Percentiles rank a stretch among this genome's conserved stretches.
Conservation (phyloP, 345 rosid species). For the Euclidium syriacum region DNA sequence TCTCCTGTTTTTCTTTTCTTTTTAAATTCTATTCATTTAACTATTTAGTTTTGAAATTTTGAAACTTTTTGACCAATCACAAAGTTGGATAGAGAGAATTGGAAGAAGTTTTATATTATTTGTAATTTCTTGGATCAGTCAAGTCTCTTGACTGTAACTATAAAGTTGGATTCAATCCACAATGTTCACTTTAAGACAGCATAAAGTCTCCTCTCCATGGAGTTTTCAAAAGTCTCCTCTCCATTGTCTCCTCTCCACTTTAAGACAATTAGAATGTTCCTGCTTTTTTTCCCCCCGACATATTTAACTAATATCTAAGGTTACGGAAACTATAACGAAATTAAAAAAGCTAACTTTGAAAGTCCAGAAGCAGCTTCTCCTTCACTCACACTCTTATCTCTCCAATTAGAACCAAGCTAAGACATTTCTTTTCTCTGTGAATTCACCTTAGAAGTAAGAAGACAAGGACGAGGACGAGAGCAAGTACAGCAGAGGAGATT, state of each 20-base stretch:
- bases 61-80: background rate
- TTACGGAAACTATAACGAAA: conserved; percentile 12
- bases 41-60: background rate
- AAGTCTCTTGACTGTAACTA: background rate
- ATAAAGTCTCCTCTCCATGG: conserved; percentile 18
- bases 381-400: conserved; percentile 12
- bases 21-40: background rate
- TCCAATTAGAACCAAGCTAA: conserved; percentile 18
- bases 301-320: conserved; percentile 10
- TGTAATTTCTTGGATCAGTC: conserved; percentile 3
- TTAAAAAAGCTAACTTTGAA: conserved; percentile 3
- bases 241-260: background rate
- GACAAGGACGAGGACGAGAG: conserved; percentile 31
- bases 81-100: background rate
- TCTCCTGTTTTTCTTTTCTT: background rate
- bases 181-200: conserved; percentile 3
- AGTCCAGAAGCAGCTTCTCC: conserved; percentile 9
- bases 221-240: background rate
- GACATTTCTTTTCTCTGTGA: background rate
- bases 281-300: conserved; percentile 13
- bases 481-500: conserved; percentile 46
- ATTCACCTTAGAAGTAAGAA: conserved; percentile 35
- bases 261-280: conserved; percentile 15
- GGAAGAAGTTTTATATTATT: background rate
- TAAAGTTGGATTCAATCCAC: conserved; percentile 12